These are phyloP conservation scores for Fusarium sp. DNA, from an alignment of 2,329 filamentous ascomycete genomes.

Conservation along the genomic window DNA sequence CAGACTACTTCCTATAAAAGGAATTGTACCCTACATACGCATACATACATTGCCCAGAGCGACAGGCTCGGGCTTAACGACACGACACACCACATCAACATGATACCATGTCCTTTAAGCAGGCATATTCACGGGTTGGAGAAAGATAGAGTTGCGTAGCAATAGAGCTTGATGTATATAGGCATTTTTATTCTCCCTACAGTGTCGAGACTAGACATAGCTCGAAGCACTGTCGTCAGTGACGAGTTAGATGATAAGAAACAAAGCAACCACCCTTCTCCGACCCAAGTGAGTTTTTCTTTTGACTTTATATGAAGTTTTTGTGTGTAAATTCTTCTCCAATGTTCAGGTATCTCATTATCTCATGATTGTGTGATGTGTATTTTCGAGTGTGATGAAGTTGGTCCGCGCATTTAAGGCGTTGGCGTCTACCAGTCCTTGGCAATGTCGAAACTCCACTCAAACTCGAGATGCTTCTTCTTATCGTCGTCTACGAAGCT, in stretches of 20 bases:
- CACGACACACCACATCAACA: conserved; percentile 35
- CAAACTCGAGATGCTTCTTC: conserved; percentile 89
- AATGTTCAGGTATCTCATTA: conserved; percentile 51
- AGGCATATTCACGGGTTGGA: conserved; percentile 33
- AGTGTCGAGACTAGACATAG: conserved; percentile 30
- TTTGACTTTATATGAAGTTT: conserved; percentile 37
- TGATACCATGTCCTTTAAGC: conserved; percentile 48
- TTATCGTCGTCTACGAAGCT: conserved; percentile 97
- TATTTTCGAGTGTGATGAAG: conserved; percentile 34
- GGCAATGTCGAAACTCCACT: conserved; percentile 96
- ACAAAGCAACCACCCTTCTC: conserved; percentile 40
- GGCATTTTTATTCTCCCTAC: conserved; percentile 34
- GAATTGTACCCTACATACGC: background rate
- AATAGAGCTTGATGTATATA: conserved; percentile 48
- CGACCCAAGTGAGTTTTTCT: conserved; percentile 23
- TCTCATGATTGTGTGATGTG: conserved; percentile 47
- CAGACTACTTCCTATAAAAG: conserved; percentile 78
- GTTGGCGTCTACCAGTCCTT: conserved; percentile 84
- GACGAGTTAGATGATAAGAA: conserved; percentile 41
- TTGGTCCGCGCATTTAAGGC: conserved; percentile 15
- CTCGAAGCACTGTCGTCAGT: conserved; percentile 26
- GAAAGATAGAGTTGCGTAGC: conserved; percentile 46
- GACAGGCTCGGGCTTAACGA: conserved; percentile 41
- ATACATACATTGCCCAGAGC: conserved; percentile 23
- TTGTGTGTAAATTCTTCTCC: conserved; percentile 36